phyloP scores from a whole-genome alignment of 345 rosid species.

The Eucalyptus cloeziana region DNA sequence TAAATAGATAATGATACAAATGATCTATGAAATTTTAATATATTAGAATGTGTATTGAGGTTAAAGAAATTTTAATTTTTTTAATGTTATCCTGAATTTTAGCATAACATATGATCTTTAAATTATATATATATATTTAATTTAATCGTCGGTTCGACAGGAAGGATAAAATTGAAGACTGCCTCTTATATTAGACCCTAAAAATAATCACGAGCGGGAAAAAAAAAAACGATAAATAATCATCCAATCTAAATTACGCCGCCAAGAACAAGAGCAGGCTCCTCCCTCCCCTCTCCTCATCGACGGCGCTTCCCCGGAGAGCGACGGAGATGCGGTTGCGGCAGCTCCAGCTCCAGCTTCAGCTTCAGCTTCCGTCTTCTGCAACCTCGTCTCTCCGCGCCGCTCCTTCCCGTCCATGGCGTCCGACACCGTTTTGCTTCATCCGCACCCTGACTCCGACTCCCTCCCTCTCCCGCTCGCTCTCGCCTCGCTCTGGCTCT shows the following conservation, averaged over 20 bases:
- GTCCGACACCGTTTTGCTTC: neutral
- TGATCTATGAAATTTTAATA: rapidly evolving
- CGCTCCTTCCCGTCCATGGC: neutral
- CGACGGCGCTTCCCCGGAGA: neutral
- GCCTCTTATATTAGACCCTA: neutral
- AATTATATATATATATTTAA: no score
- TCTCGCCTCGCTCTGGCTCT: neutral
- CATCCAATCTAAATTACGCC: neutral
- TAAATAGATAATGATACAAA: rapidly evolving
- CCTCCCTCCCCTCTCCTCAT: neutral
- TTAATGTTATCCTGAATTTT: rapidly evolving
- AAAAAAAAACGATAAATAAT: neutral
- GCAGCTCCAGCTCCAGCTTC: neutral
- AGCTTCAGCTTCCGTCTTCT: neutral
- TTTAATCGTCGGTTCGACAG: no score
- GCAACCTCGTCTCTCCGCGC: neutral
- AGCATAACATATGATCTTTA: no score
- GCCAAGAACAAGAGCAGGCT: neutral
- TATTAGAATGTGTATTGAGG: no score
- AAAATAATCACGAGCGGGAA: neutral
- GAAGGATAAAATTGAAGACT: neutral
- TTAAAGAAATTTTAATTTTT: no score
- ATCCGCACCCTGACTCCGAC: neutral
- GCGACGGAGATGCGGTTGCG: neutral
- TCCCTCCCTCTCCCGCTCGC: neutral